Evolutionary conservation across 148 eudicot species (phyloP), one percentile per base, ranked within the genome.

Genomic region (Amaranthus hypochondriacus): DNA sequence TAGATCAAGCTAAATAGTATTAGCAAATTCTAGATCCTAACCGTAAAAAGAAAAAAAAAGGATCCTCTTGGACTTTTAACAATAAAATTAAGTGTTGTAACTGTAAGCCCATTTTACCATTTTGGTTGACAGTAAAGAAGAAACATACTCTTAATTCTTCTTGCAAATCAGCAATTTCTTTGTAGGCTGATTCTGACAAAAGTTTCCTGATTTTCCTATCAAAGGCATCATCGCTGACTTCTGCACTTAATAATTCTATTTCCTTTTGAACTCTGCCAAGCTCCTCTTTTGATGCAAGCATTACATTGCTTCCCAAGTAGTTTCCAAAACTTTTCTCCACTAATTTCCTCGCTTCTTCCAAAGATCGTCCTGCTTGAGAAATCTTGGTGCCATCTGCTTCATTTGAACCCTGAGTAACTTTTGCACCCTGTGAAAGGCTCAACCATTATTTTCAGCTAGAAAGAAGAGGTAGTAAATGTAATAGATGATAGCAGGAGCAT

Each of bases 271-370:
- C 86, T 72, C 86, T 92, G 64, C 72, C 77, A 67, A 95, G 92
- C 83, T 95, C 99, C 62, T 90, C 96, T 80, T 95, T 90, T 74
- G 99, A 89, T 77, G 96, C 92, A 83, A 95, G 83, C 97, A 92
- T 92, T 75, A 95, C 99, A 80, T 85, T 95, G 83, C 99, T 95
- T 72, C 99, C 97, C 39, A 95, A 94, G 79, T 95, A 95, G 84
- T 95, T 95, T 71, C 99, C 99, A 83, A 95, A 95, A 85, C 97
- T 95, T 83, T 95, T 90, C 73, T 95, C 99, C 60, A 95, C 90
- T 71, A 95, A 85, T 84, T 95, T 95, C 79, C 92, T 90, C 15
- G 98, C 99, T 83, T 95, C 99, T 61, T 95, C 99, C 76, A 95
- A 76, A 72, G 88, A 92, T 74, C 96, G 87, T 57, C 96, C 93